Percentiles rank a stretch among this genome's conserved stretches.
phyloP scores from a whole-genome alignment of 73 alveolate species.

The Paramecium pentaurelia region DNA sequence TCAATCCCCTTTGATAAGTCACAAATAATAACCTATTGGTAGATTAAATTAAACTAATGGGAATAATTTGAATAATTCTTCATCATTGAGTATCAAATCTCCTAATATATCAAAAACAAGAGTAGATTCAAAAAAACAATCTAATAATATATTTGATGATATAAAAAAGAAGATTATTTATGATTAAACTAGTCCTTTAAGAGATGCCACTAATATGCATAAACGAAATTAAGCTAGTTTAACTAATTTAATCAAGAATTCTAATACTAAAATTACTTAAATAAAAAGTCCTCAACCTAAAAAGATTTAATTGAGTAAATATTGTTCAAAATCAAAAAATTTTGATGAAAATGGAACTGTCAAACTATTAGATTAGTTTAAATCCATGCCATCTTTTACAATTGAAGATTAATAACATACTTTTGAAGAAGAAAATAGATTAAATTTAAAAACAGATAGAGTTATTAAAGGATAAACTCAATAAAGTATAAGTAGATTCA shows the following conservation, averaged over 20 bases:
- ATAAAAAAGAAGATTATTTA: constrained; percentile 4
- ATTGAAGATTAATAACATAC: neutral
- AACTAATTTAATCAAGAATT: neutral
- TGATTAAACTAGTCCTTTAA: constrained; percentile 29
- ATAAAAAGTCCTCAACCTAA: constrained; percentile 7
- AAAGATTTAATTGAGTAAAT: neutral
- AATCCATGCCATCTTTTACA: constrained; percentile 39
- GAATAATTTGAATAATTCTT: neutral
- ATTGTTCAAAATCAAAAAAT: constrained; percentile 10
- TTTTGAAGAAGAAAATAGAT: neutral
- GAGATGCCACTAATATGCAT: constrained; percentile 47
- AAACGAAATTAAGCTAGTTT: constrained; percentile 4
- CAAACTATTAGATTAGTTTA: constrained; percentile 24
- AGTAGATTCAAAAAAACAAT: neutral
- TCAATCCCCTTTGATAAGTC: constrained; percentile 5
- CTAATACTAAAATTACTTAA: neutral
- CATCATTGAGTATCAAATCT: constrained; percentile 6
- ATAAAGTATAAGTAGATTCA: neutral
- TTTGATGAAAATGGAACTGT: constrained; percentile 17
- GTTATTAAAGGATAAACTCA: constrained; percentile 1
- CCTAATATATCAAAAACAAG: constrained; percentile 36
- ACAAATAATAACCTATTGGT: neutral
- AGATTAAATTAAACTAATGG: neutral
- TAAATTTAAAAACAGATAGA: constrained; percentile 11
- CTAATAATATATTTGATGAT: neutral